Conservation (phyloP, 2,329 filamentous ascomycete species). For the Ophiostoma ips region DNA sequence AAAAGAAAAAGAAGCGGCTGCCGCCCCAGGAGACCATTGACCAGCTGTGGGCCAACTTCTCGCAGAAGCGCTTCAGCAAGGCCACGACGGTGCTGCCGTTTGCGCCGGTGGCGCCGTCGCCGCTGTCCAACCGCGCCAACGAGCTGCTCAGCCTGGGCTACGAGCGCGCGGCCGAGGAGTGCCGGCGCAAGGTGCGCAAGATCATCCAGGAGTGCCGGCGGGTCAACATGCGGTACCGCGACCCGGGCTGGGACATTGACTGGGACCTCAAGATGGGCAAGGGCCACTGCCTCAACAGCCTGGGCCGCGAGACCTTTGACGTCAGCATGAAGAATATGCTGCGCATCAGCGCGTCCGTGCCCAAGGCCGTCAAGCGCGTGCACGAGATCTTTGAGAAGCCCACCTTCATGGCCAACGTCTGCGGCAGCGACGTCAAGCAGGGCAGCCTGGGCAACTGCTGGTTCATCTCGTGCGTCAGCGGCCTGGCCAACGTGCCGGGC, state of each 20-base stretch:
- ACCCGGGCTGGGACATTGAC: conserved; percentile 46
- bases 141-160: conserved; percentile 47
- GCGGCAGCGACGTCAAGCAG: conserved; percentile 63
- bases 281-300: conserved; percentile 39
- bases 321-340: conserved; percentile 24
- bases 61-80: conserved; percentile 48
- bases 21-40: conserved; percentile 53
- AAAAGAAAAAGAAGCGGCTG: conserved; percentile 41
- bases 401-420: conserved; percentile 50
- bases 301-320: conserved; percentile 38
- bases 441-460: conserved; percentile 70
- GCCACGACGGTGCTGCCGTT: conserved; percentile 52
- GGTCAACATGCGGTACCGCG: conserved; percentile 68
- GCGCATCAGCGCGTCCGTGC: conserved; percentile 36
- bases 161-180: conserved; percentile 49
- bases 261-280: conserved; percentile 55
- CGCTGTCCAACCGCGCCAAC: conserved; percentile 38
- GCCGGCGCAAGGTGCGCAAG: conserved; percentile 45
- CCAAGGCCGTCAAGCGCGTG: conserved; percentile 61
- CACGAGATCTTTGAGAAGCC: conserved; percentile 65
- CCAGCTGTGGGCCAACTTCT: conserved; percentile 49
- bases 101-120: conserved; percentile 40
- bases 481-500: conserved; percentile 57
- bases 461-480: conserved; percentile 66
- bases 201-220: conserved; percentile 53